phyloP scores from a whole-genome alignment of 257 asterid genomes.

The Nyctanthes arbortristis region DNA sequence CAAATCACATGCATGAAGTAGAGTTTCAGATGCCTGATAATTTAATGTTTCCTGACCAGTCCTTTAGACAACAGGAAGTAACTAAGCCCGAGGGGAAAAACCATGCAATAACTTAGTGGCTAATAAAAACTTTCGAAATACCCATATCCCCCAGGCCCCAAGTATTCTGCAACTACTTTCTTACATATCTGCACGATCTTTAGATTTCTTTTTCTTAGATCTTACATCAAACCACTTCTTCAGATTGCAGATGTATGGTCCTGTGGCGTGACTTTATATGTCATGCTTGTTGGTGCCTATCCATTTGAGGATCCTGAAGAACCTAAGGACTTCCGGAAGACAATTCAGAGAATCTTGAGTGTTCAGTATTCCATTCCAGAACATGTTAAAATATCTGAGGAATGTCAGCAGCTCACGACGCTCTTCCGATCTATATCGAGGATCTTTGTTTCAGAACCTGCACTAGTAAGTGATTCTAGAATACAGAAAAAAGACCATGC shows the following conservation, averaged over 20 bases:
- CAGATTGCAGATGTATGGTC: slow-evolving; percentile 98
- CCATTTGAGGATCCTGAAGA: slow-evolving; percentile 90
- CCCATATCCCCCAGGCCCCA: not conserved
- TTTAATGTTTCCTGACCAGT: not conserved
- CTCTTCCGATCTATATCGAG: too few relatives aligned
- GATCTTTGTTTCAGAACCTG: slow-evolving; percentile 71
- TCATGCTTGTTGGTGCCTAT: slow-evolving; percentile 84
- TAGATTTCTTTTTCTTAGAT: slow-evolving; percentile 1
- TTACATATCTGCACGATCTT: slow-evolving; percentile 10
- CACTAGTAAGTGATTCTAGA: slow-evolving; percentile 45
- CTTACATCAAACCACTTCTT: slow-evolving; percentile 20
- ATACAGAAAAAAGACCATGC: not conserved
- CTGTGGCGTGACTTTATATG: slow-evolving; percentile 86
- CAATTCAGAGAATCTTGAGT: slow-evolving; percentile 68
- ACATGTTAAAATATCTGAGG: slow-evolving; percentile 55
- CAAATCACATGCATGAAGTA: not conserved
- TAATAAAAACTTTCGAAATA: not conserved
- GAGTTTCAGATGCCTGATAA: not conserved
- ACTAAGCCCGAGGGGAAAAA: not conserved
- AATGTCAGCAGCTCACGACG: slow-evolving; percentile 64
- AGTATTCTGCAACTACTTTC: not conserved
- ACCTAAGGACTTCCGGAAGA: slow-evolving; percentile 76
- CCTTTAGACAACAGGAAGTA: not conserved
- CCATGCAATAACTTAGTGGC: not conserved
- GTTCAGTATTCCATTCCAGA: slow-evolving; percentile 76